A percentile compares a stretch with the other conserved stretches of the same genome.
phyloP scores from a whole-genome alignment of 805 yeast genomes.

The Yarrowia porcina region DNA sequence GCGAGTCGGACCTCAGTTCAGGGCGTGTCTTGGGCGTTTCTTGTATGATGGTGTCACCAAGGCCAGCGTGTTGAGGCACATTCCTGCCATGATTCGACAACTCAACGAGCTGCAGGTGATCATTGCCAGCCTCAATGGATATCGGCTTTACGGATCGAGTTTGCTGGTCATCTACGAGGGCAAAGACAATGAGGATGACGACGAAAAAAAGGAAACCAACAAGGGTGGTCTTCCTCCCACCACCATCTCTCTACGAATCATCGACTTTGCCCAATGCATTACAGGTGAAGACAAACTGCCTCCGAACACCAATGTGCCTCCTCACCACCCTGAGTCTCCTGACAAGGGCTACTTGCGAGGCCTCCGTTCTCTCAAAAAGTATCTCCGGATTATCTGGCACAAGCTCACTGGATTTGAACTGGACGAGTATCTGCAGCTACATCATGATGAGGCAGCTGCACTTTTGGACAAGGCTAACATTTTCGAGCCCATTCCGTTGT shows the following conservation, averaged over 20 bases:
- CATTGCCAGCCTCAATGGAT: conserved; percentile 59
- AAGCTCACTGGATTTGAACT: conserved; percentile 46
- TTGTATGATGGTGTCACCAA: conserved; percentile 68
- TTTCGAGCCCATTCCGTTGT: conserved; percentile 20
- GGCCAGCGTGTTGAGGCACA: conserved; percentile 59
- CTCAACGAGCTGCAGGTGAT: conserved; percentile 56
- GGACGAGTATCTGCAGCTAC: conserved; percentile 25
- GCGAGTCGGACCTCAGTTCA: conserved; percentile 68
- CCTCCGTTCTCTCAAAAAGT: conserved; percentile 62
- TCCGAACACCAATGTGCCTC: conserved; percentile 59
- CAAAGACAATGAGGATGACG: conserved; percentile 45
- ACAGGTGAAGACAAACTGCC: conserved; percentile 54
- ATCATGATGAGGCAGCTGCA: conserved; percentile 17
- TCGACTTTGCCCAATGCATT: conserved; percentile 94
- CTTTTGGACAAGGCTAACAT: not conserved
- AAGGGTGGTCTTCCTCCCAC: conserved; percentile 33
- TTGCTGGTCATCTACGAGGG: conserved; percentile 88
- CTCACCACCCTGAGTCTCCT: conserved; percentile 56
- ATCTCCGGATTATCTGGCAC: conserved; percentile 59
- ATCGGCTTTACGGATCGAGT: conserved; percentile 89
- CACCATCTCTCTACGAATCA: conserved; percentile 56
- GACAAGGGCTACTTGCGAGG: conserved; percentile 90
- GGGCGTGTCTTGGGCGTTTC: conserved; percentile 68
- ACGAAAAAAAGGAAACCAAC: conserved; percentile 24
- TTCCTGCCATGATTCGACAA: conserved; percentile 62